These are phyloP conservation scores for Alternaria viburni DNA, from an alignment of 2,329 filamentous ascomycete species.

Conservation along the genomic window DNA sequence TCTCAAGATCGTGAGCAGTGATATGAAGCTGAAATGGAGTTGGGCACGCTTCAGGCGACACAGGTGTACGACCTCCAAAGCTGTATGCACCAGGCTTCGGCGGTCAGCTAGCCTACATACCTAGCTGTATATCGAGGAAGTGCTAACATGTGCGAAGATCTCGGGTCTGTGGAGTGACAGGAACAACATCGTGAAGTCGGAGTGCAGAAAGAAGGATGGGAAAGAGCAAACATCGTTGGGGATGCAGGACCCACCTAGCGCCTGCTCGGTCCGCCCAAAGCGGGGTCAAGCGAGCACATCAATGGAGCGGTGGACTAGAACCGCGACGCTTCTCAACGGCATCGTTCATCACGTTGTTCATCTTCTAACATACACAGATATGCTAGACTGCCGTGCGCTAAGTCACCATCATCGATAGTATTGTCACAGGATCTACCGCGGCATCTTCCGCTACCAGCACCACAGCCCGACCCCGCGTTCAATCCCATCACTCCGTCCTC, in stretches of 20 bases:
- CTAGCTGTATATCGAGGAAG: not conserved
- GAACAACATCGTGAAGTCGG: not conserved
- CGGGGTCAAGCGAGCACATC: not conserved
- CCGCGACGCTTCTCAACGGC: not conserved
- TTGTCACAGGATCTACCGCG: not conserved
- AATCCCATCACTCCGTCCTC: not conserved
- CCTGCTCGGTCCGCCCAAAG: not conserved
- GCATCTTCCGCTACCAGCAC: not conserved
- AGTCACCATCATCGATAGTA: not conserved
- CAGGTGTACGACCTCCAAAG: not conserved
- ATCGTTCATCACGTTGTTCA: not conserved
- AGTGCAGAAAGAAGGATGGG: not conserved
- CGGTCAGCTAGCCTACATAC: not conserved
- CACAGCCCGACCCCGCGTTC: not conserved
- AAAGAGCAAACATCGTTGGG: slow-evolving; percentile 3
- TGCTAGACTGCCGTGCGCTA: not conserved
- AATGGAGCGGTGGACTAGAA: not conserved
- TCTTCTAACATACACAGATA: not conserved
- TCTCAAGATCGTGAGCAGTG: not conserved
- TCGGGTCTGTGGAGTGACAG: not conserved
- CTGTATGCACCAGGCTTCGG: not conserved
- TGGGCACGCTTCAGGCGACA: not conserved
- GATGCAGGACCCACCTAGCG: not conserved
- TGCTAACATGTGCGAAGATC: not conserved
- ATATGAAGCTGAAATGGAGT: not conserved